Conservation (phyloP, 306 rosid species). For the Pyrus bretschneideri region DNA sequence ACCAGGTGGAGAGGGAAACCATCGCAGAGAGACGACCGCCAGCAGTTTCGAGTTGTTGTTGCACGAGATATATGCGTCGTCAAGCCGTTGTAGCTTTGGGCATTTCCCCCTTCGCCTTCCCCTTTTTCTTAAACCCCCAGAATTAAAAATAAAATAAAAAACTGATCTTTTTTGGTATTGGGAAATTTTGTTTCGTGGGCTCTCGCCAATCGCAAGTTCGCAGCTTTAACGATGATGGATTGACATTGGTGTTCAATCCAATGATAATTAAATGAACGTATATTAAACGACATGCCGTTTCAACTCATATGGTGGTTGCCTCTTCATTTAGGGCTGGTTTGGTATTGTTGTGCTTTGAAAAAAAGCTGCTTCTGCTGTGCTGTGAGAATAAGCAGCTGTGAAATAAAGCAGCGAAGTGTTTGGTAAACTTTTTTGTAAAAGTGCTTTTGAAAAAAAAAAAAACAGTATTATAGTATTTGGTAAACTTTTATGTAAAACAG, state of each 20-base stretch:
- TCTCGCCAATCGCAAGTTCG: background rate
- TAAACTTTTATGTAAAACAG: too few relatives aligned
- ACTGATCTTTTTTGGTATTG: background rate
- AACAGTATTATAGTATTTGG: too few relatives aligned
- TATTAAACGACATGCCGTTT: background rate
- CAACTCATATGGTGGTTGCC: background rate
- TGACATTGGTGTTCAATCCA: background rate
- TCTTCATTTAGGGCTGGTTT: too few relatives aligned
- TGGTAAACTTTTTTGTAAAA: too few relatives aligned
- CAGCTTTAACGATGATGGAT: background rate
- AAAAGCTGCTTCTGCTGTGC: too few relatives aligned
- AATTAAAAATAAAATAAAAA: background rate
- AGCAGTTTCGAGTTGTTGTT: background rate
- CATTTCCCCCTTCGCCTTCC: background rate
- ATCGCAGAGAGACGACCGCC: slow-evolving; percentile 16
- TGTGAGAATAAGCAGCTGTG: too few relatives aligned
- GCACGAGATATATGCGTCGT: background rate
- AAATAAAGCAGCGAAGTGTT: too few relatives aligned
- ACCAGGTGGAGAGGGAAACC: slow-evolving; percentile 55
- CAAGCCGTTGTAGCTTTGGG: background rate
- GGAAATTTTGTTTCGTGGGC: background rate
- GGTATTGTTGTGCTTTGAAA: too few relatives aligned
- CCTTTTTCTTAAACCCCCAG: slow-evolving; percentile 15
- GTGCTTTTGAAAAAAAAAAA: too few relatives aligned
- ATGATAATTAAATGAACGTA: background rate